Evolutionary conservation across 2,329 filamentous ascomycete species (phyloP), one percentile per base, ranked within the genome.

Genomic region (Cladosporium sp.): DNA sequence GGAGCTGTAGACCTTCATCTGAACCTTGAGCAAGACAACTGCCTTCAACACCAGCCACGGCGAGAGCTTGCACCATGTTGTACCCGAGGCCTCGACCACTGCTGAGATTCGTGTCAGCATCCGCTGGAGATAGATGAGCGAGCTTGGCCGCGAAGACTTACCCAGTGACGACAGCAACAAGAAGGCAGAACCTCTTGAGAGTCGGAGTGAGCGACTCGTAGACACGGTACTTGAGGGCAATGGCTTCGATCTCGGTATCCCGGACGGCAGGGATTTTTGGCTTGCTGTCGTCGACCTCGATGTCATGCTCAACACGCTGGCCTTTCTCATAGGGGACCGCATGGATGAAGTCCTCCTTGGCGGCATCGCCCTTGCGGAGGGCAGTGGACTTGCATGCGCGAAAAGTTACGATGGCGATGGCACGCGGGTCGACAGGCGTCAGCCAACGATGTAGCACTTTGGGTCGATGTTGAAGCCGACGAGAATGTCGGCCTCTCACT

Each of bases 51-150:
- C 89, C 88, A 53, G 87, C 88, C 75, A 91, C 88, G 48, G 87
- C 85, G 62, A 89, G 86, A 57, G 87, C 89, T 60, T 87, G 84
- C 48, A 88, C 88, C 86, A 91, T 91, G 77, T 87, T 81, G 80
- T 89, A 89, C 50, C 89, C 89, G 5, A 92, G 79, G 69, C 89
- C 88, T 66, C 88, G 88, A 71, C 86, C 89, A 69, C 87, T 87
- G 45, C 45, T 17, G 56, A 40, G 34, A 55, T 64, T 77, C 62
- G 76, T 4, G 63, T 49, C 25, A 28, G 25, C 25, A 28, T 28
- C 37, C 25, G 50, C 9, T 24, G 12, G 7, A 13, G 22, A 19
- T 15, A 24, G 48, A 15, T 10, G n/a, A 44, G 15, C 7, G 15
- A 20, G 3, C 22, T 10, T 13, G 10, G 17, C 8, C 2, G 24